Base-by-base conservation (phyloP, 306 rosid species). In the Vicia faba region DNA sequence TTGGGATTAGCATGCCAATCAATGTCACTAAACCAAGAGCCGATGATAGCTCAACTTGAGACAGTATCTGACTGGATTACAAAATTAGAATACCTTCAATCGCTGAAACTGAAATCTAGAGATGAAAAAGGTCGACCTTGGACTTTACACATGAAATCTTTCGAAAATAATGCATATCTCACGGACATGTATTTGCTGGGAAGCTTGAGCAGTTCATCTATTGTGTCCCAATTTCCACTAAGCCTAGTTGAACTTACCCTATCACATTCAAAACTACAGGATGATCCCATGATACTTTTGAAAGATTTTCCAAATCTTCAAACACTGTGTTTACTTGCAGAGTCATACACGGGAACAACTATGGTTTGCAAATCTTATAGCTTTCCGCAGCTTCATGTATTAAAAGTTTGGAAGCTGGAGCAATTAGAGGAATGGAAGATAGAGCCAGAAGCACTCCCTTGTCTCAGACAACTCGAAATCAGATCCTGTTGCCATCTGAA, bases 381-480 rank as follows among this genome's bases (percentile, higher is more conserved):
- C n/a, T n/a, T n/a, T n/a, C n/a, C n/a, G n/a, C n/a, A n/a, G n/a
- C n/a, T n/a, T n/a, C n/a, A n/a, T n/a, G n/a, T n/a, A n/a, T n/a
- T n/a, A n/a, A n/a, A n/a, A n/a, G n/a, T n/a, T n/a, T n/a, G n/a
- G n/a, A n/a, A n/a, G n/a, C n/a, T n/a, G n/a, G n/a, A n/a, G n/a
- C n/a, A n/a, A n/a, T 48, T 83, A 16, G 20, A 61, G 41, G 55
- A 66, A 8, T 77, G 70, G 80, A 26, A 0, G 0, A 45, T 83
- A 66, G 28, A 73, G n/a, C 6, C 45, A 39, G 33, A 18, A 19
- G 82, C 87, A 33, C 58, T 83, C 60, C 78, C 59, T 9, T 58
- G 12, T 20, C 80, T 83, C 12, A 74, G 70, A 58, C 80, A 79
- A 45, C 23, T 83, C 7, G 87, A 83, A 79, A 76, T 77, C 26